Conservation (phyloP, 345 rosid genomes). For the Psidium friedrichsthalianum region DNA sequence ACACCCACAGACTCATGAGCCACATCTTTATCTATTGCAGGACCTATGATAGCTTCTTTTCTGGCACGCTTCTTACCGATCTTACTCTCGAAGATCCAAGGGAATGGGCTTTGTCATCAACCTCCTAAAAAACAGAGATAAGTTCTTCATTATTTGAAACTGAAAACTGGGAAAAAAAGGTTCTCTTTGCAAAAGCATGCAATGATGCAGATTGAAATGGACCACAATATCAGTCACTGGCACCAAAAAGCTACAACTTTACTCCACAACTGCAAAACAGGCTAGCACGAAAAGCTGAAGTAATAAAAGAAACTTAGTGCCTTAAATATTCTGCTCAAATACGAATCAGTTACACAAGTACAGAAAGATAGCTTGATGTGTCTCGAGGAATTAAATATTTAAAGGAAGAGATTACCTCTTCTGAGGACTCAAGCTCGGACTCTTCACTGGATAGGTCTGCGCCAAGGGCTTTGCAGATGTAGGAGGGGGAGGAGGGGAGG, state of each 20-base stretch:
- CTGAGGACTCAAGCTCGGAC: constrained; percentile 87
- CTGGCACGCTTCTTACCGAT: constrained; percentile 51
- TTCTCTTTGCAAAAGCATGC: not conserved
- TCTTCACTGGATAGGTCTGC: constrained; percentile 63
- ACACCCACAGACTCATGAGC: constrained; percentile 76
- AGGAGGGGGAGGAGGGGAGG: constrained; percentile 36
- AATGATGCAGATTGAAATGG: not conserved
- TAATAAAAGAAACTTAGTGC: not conserved
- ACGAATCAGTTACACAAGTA: not conserved
- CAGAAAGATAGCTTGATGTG: not conserved
- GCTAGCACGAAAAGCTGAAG: not conserved
- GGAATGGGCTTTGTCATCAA: constrained; percentile 6
- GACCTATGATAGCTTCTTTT: constrained; percentile 60
- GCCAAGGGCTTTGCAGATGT: constrained; percentile 21
- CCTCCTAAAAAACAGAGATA: constrained; percentile 20
- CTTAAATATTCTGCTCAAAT: not conserved
- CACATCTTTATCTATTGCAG: constrained; percentile 67
- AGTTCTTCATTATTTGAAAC: not conserved
- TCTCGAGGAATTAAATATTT: not conserved
- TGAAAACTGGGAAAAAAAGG: constrained; percentile 4
- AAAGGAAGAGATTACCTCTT: constrained; percentile 42
- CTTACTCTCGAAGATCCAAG: constrained; percentile 15
- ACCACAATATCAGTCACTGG: not conserved
- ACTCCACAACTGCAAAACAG: not conserved
- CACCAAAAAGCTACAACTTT: not conserved